Evolutionary conservation across 176 grass and related monocot genomes (phyloP).

Genomic region (Raddia distichophylla): DNA sequence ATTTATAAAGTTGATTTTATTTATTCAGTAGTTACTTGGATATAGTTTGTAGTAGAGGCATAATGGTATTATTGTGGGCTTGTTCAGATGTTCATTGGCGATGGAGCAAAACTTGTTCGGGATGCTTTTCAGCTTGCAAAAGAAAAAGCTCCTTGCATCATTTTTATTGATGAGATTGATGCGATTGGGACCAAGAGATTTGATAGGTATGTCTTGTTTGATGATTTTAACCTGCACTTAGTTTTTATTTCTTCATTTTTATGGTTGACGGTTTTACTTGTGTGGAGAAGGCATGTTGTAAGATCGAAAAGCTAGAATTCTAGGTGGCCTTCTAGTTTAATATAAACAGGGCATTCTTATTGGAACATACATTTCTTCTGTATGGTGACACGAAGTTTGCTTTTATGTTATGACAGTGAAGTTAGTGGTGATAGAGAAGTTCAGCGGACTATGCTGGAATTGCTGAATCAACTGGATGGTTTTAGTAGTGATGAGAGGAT

Average conservation of each 20-base stretch:
- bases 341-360: conserved; percentile 1
- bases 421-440: conserved; percentile 81
- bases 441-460: conserved; percentile 83
- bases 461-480: conserved; percentile 80
- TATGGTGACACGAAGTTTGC: conserved; percentile 9
- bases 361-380: background rate
- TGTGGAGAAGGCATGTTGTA: background rate
- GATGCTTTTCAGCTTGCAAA: conserved; percentile 95
- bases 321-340: background rate
- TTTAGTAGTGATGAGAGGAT: conserved; percentile 80
- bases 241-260: background rate
- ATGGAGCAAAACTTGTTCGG: conserved; percentile 90
- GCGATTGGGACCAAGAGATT: conserved; percentile 91
- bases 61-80: background rate
- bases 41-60: conserved; percentile 14
- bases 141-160: conserved; percentile 92
- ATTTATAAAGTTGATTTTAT: background rate
- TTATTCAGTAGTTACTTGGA: conserved; percentile 10
- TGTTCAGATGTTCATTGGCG: conserved; percentile 88
- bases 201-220: conserved; percentile 59
- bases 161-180: conserved; percentile 98
- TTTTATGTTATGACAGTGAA: conserved; percentile 58
- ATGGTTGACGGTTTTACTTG: background rate
- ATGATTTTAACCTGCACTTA: background rate
- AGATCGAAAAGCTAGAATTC: background rate